phyloP scores from a whole-genome alignment of 129 eudicot genomes.

The Scalesia atractyloides region DNA sequence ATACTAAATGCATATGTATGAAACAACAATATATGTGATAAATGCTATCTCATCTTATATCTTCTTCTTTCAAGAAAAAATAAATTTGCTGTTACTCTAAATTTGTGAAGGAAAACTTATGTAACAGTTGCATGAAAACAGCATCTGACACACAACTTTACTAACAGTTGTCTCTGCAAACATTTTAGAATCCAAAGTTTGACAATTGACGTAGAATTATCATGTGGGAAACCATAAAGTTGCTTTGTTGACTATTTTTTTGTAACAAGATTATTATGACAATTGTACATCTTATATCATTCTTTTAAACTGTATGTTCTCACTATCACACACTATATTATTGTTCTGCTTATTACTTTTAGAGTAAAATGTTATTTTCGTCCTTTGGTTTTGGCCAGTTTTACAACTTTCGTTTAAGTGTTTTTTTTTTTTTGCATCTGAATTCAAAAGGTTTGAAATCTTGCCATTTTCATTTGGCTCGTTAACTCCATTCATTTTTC shows the following conservation, averaged over 20 bases:
- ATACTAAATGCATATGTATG: neutral
- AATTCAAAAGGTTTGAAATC: too few species aligned
- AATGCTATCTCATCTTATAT: neutral
- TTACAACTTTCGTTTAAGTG: too few species aligned
- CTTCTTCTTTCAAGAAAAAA: neutral
- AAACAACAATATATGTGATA: neutral
- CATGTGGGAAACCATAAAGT: conserved; percentile 46
- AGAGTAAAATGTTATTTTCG: too few species aligned
- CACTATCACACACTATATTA: conserved; percentile 6
- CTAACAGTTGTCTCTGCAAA: conserved; percentile 33
- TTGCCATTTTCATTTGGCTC: too few species aligned
- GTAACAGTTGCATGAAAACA: conserved; percentile 6
- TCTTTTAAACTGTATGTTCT: neutral
- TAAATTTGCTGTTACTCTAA: neutral
- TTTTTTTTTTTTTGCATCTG: too few species aligned
- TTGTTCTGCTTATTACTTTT: neutral
- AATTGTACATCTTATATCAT: neutral
- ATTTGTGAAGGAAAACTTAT: neutral
- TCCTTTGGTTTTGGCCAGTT: too few species aligned
- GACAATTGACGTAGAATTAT: conserved; percentile 35
- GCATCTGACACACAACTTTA: conserved; percentile 32
- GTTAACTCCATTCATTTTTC: too few species aligned
- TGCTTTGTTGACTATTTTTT: conserved; percentile 31
- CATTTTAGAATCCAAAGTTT: conserved; percentile 34
- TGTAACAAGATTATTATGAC: neutral